Evolutionary conservation across 2,329 filamentous ascomycete genomes (phyloP).

Genomic region (Colletotrichum lini): DNA sequence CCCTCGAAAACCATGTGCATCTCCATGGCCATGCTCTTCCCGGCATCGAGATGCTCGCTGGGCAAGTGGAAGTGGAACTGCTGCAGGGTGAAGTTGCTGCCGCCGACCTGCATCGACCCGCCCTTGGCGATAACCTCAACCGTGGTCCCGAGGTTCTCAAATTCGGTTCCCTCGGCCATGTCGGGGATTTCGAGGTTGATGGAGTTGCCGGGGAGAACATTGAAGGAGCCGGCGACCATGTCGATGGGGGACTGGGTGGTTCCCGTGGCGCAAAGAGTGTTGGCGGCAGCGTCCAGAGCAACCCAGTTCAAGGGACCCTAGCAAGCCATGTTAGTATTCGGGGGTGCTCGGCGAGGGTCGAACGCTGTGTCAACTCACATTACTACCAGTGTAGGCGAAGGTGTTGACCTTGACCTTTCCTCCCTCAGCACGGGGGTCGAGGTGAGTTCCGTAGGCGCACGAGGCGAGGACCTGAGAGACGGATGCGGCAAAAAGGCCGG

Average conservation of each 20-base stretch:
- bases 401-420: conserved; percentile 52
- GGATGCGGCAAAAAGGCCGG: conserved; percentile 38
- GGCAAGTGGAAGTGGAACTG: conserved; percentile 68
- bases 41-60: conserved; percentile 62
- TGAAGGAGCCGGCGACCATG: conserved; percentile 42
- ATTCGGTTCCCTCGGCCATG: conserved; percentile 58
- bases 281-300: conserved; percentile 54
- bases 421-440: conserved; percentile 51
- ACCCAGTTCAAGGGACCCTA: conserved; percentile 64
- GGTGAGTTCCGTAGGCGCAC: conserved; percentile 57
- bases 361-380: conserved; percentile 46
- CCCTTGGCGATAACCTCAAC: conserved; percentile 68
- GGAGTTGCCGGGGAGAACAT: conserved; percentile 43
- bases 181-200: conserved; percentile 53
- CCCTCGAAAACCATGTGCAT: conserved; percentile 73
- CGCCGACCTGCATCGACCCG: conserved; percentile 53
- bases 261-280: conserved; percentile 60
- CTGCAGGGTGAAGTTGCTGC: conserved; percentile 54
- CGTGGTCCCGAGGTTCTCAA: conserved; percentile 72
- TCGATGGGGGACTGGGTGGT: conserved; percentile 66
- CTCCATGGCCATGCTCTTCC: conserved; percentile 65
- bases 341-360: neutral
- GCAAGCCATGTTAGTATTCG: conserved; percentile 19
- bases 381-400: conserved; percentile 56
- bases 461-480: conserved; percentile 48